These are phyloP conservation scores for Tuber brumale DNA, from an alignment of 495 filamentous ascomycete genomes.

Conservation along the genomic window DNA sequence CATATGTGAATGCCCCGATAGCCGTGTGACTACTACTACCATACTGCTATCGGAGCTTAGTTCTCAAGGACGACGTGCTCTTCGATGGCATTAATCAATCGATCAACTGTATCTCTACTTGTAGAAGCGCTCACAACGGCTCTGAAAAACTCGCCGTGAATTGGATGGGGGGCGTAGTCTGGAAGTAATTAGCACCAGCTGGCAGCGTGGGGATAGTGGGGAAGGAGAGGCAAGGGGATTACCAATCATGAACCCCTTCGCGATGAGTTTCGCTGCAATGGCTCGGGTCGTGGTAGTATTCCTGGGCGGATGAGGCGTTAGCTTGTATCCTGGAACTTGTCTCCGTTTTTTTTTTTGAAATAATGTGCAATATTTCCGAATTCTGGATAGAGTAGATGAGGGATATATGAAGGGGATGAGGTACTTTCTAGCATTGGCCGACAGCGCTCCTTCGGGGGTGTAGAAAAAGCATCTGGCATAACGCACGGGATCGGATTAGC, in stretches of 20 bases:
- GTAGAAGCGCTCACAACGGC: slow-evolving; percentile 81
- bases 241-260: slow-evolving; percentile 75
- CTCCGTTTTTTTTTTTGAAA: slow-evolving; percentile 10
- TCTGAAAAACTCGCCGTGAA: slow-evolving; percentile 74
- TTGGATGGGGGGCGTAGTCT: slow-evolving; percentile 76
- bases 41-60: neutral
- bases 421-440: slow-evolving; percentile 47
- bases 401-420: slow-evolving; percentile 4
- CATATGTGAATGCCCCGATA: too few species aligned
- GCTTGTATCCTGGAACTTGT: slow-evolving; percentile 15
- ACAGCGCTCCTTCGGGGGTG: slow-evolving; percentile 53
- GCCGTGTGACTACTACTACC: slow-evolving; percentile 45
- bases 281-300: slow-evolving; percentile 65
- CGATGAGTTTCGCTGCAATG: slow-evolving; percentile 60
- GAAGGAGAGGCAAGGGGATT: slow-evolving; percentile 10
- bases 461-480: slow-evolving; percentile 70
- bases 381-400: neutral
- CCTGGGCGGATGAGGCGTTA: slow-evolving; percentile 32
- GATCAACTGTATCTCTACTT: slow-evolving; percentile 63
- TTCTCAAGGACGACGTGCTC: slow-evolving; percentile 44
- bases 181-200: slow-evolving; percentile 13
- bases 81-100: slow-evolving; percentile 65
- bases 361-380: slow-evolving; percentile 13
- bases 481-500: slow-evolving; percentile 13
- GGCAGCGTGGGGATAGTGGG: neutral